Evolutionary conservation across 106 monocot genomes (phyloP), one percentile per base, ranked within the genome.

Genomic region (Hemerocallis citrina): DNA sequence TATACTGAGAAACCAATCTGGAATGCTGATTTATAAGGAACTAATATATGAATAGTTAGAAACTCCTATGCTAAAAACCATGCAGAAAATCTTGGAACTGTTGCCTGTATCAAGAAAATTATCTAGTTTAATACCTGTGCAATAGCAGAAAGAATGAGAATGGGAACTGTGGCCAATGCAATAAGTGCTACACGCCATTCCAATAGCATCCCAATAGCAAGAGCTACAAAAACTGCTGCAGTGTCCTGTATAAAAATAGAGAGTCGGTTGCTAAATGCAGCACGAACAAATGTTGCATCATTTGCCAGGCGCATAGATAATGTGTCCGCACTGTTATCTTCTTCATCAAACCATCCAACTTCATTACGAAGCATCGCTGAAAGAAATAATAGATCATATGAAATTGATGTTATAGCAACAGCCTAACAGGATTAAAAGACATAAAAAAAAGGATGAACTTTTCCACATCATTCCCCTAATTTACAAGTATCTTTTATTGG

Each of bases 311-410:
- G 85, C 81, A 93, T 93, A 46, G 93, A 93, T 49, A 93, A 65
- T 34, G 74, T 85, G 44, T 93, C 93, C 55, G 82, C 76, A 77
- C 88, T 89, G 32, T 93, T 93, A 66, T 89, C 93, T 51, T 89
- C 93, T 66, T 93, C 85, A 28, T 93, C 93, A 68, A 88, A 93
- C 93, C 93, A 93, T 13, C 89, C 93, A 62, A 85, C 89, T 79
- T 93, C 93, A 82, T 93, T 93, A 8, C 85, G 75, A 36, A 93
- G 41, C 66, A 93, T 93, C 45, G 93, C 93, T 38, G 37, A 12
- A 68, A 69, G 31, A 48, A n/a, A n/a, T n/a, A n/a, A n/a, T n/a
- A n/a, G n/a, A n/a, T n/a, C n/a, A n/a, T n/a, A n/a, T n/a, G n/a
- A n/a, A n/a, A n/a, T n/a, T n/a, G n/a, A n/a, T n/a, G n/a, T n/a